Evolutionary conservation across 2,329 filamentous ascomycete genomes (phyloP).

Genomic region (Colletotrichum caudatum): DNA sequence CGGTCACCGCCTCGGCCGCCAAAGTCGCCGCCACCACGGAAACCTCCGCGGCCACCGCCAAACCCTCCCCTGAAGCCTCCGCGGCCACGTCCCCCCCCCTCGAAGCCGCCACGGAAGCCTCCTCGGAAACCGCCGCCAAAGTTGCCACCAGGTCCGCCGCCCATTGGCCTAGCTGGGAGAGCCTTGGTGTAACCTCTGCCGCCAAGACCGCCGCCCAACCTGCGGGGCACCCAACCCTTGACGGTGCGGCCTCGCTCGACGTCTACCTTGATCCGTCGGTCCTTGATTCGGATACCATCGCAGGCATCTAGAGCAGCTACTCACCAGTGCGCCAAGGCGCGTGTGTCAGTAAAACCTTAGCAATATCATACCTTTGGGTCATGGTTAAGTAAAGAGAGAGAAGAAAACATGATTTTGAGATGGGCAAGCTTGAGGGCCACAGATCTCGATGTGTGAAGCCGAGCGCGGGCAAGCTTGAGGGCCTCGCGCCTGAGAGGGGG

Average conservation of each 20-base stretch:
- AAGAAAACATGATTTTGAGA: conserved; percentile 54
- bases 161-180: conserved; percentile 76
- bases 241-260: conserved; percentile 96
- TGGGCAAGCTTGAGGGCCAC: conserved; percentile 69
- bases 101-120: conserved; percentile 57
- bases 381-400: conserved; percentile 43
- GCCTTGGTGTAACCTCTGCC: conserved; percentile 93
- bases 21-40: conserved; percentile 58
- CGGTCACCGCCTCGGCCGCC: conserved; percentile 56
- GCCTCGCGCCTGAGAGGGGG: conserved; percentile 55
- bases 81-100: conserved; percentile 50
- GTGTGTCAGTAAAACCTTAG: conserved; percentile 77
- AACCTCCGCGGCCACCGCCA: conserved; percentile 70
- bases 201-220: conserved; percentile 91
- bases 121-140: conserved; percentile 66
- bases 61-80: conserved; percentile 59
- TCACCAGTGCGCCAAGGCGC: conserved; percentile 69
- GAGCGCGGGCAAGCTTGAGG: conserved; percentile 58
- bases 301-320: conserved; percentile 88
- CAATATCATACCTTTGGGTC: conserved; percentile 53
- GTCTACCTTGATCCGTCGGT: conserved; percentile 91
- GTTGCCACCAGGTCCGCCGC: conserved; percentile 70
- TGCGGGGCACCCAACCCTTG: conserved; percentile 90
- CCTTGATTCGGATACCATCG: conserved; percentile 93
- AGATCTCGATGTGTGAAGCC: conserved; percentile 60